These are phyloP conservation scores for Ophiostoma sp. DNA, from an alignment of 2,329 filamentous ascomycete species.

Conservation along the genomic window DNA sequence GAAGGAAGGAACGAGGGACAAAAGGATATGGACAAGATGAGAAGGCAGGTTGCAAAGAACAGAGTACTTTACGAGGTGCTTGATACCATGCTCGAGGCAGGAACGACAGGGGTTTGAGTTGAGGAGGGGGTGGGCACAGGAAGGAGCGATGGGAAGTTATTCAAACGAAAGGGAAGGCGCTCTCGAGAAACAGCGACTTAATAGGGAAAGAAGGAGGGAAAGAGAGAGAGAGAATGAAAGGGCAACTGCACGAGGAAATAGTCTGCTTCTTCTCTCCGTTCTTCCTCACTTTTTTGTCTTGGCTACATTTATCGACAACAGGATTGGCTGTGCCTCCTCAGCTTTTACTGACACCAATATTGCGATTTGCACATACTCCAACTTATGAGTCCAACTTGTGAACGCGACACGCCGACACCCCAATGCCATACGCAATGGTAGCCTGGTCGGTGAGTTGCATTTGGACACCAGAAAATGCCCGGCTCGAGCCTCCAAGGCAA, in stretches of 20 bases:
- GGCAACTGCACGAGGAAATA: not conserved
- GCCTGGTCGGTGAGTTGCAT: slow-evolving; percentile 6
- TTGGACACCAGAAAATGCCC: not conserved
- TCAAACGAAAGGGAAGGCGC: not conserved
- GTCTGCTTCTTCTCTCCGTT: not conserved
- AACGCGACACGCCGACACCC: not conserved
- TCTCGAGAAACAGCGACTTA: not conserved
- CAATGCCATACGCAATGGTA: not conserved
- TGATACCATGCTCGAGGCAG: slow-evolving; percentile 8
- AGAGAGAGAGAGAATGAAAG: not conserved
- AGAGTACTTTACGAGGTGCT: not conserved
- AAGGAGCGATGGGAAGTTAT: not conserved
- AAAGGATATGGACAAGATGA: not conserved
- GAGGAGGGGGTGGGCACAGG: not conserved
- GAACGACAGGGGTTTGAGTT: not conserved
- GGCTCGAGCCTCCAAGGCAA: not conserved
- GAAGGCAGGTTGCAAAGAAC: not conserved
- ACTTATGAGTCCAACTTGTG: not conserved
- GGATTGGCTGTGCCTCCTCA: not conserved
- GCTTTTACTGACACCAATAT: slow-evolving; percentile 6
- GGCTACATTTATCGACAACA: not conserved
- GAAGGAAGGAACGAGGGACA: not conserved
- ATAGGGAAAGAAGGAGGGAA: not conserved
- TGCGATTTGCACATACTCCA: not conserved
- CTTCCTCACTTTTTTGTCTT: not conserved